Base-by-base conservation (phyloP, 805 yeast genomes). In the Scheffersomyces stipitis region DNA sequence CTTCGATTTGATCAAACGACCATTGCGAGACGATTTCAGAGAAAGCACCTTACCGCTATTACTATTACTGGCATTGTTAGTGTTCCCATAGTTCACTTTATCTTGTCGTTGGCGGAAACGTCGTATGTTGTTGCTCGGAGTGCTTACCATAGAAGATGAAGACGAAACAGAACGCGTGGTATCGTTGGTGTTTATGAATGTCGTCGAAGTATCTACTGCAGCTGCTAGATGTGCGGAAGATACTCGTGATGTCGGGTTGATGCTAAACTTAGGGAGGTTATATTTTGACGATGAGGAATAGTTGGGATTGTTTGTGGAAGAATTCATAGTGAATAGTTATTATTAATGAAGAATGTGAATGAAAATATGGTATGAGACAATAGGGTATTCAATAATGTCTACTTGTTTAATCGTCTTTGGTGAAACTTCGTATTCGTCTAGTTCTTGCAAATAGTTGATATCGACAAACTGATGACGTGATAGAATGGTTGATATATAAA, bases 121-220 rank as follows among this genome's bases (percentile, higher is more conserved):
- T 24, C 66, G 54, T 26, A 63, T 64, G 42, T 62, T 56, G 48
- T 66, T 66, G 46, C 72, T 66, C 18, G 73, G 73, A 1, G 72
- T 65, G 41, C 71, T 61, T 29, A 68, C 51, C 43, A 66, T 57
- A 5, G 70, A 63, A 2, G 63, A 50, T 5, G 71, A 65, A 3
- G 69, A 56, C 10, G 69, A 62, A 31, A 64, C 55, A 1, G 69
- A 62, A 16, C 73, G 48, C 26, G 59, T 63, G 23, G 58, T 44
- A 18, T 37, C 28, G 37, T 49, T 42, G 36, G 42, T 33, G 9
- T 51, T 37, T 20, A 48, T 45, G 17, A 45, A 33, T 13, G 39
- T 36, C 18, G 48, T 44, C 17, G n/a, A n/a, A n/a, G n/a, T n/a
- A n/a, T n/a, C n/a, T n/a, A 44, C 43, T 28, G 34, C 42, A 18